A percentile compares a stretch with the other conserved stretches of the same genome.
These are phyloP conservation scores for Daucus carota DNA, from an alignment of 129 eudicot genomes.

Conservation along the genomic window DNA sequence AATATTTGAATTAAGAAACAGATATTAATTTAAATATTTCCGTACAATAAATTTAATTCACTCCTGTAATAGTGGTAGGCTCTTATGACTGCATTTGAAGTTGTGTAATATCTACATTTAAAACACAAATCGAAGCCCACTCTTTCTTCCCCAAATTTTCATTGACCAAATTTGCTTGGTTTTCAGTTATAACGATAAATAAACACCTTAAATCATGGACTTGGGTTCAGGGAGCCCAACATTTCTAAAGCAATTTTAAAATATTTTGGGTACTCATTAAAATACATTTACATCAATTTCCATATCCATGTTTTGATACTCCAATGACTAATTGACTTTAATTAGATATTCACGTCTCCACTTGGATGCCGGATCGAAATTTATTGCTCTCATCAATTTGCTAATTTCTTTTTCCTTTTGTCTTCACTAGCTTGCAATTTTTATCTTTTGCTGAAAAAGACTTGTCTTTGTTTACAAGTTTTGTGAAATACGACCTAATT, in stretches of 20 bases:
- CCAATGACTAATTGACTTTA: neutral
- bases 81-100: neutral
- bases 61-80: neutral
- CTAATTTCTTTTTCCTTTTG: no score
- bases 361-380: no score
- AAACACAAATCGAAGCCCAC: neutral
- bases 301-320: neutral
- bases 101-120: neutral
- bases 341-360: neutral
- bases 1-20: no score
- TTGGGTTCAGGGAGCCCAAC: conserved; percentile 6
- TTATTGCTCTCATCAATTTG: no score
- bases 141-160: no score
- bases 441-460: neutral
- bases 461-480: no score
- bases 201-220: conserved; percentile 15
- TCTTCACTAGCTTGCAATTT: neutral
- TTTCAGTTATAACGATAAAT: neutral
- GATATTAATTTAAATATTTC: no score
- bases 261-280: no score
- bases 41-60: no score
- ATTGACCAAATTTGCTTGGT: neutral
- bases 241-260: neutral
- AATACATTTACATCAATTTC: neutral
- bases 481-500: no score